Conservation (phyloP, 2,329 filamentous ascomycete species). For the Sporothrix inflata region DNA sequence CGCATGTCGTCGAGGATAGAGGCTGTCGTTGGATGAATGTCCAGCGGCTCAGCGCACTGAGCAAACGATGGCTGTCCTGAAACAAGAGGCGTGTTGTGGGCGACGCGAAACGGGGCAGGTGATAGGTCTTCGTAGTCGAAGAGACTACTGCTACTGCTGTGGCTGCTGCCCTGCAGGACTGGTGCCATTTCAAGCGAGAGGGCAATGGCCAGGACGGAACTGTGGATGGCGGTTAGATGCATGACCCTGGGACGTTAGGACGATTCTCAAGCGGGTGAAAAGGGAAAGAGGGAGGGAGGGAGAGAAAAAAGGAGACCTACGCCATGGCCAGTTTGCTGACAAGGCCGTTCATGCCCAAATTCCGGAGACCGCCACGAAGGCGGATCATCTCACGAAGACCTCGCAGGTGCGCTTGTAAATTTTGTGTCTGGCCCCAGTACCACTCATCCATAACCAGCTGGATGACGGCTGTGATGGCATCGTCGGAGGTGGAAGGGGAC, state of each 20-base stretch:
- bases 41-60: constrained; percentile 46
- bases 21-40: constrained; percentile 52
- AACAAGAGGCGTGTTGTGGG: constrained; percentile 54
- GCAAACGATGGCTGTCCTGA: constrained; percentile 48
- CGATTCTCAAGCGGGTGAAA: background rate
- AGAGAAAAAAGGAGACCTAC: constrained; percentile 42
- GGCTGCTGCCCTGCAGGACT: constrained; percentile 43
- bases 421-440: constrained; percentile 55
- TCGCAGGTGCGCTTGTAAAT: constrained; percentile 51
- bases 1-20: constrained; percentile 57
- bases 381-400: constrained; percentile 54
- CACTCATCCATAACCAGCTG: constrained; percentile 57
- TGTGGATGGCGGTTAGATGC: constrained; percentile 36
- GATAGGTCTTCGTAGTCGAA: constrained; percentile 49
- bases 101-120: constrained; percentile 47
- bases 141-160: constrained; percentile 32
- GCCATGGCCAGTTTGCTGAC: constrained; percentile 54
- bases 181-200: constrained; percentile 52
- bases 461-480: constrained; percentile 51
- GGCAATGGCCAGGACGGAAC: constrained; percentile 53
- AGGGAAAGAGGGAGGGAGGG: background rate
- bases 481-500: constrained; percentile 46
- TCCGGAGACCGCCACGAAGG: constrained; percentile 50
- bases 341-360: constrained; percentile 52
- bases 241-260: constrained; percentile 23